Evolutionary conservation across 148 eudicot genomes (phyloP).

Genomic region (Cornus suecica): DNA sequence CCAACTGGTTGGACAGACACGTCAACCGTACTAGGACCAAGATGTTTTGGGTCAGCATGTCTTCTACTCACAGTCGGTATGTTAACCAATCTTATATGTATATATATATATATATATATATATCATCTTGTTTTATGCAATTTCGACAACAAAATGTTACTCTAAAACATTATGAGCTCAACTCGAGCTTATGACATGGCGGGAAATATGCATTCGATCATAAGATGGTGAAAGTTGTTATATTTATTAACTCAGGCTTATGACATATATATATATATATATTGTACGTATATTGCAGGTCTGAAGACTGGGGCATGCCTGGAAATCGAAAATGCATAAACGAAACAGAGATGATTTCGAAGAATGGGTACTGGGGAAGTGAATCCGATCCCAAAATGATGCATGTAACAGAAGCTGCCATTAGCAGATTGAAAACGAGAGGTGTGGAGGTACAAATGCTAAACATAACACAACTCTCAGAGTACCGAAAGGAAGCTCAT

Average conservation of each 20-base stretch:
- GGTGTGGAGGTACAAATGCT: constrained; percentile 3
- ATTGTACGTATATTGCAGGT: neutral
- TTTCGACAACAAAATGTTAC: neutral
- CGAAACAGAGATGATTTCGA: constrained; percentile 6
- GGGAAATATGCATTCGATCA: neutral
- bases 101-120: neutral
- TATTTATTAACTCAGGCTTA: neutral
- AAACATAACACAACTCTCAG: constrained; percentile 9
- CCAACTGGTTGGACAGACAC: constrained; percentile 6
- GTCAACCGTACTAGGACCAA: neutral
- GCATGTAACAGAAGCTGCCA: neutral
- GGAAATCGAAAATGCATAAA: neutral
- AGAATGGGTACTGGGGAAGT: neutral
- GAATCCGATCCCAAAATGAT: neutral
- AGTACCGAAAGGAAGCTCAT: constrained; percentile 14
- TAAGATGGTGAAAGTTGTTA: neutral
- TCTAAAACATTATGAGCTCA: neutral
- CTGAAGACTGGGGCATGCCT: constrained; percentile 10
- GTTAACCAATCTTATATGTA: neutral
- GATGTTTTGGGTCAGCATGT: constrained; percentile 8
- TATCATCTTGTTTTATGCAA: neutral
- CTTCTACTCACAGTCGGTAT: constrained; percentile 8
- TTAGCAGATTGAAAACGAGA: neutral
- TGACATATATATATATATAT: neutral
- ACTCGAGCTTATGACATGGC: neutral